Evolutionary conservation across 805 yeast genomes (phyloP), one percentile per base, ranked within the genome.

Genomic region (Hanseniaspora thailandica): DNA sequence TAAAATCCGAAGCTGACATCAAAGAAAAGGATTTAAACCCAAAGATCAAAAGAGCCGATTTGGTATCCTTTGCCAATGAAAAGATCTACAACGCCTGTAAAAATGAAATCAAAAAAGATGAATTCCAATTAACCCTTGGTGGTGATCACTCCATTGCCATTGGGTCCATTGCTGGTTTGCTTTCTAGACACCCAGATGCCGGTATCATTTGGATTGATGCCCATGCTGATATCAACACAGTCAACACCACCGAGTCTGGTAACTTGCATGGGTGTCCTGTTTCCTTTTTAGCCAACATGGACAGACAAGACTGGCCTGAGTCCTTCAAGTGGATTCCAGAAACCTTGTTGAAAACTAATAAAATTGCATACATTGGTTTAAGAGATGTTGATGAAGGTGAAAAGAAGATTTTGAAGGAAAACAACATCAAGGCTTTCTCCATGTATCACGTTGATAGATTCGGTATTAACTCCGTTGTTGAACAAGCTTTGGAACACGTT

Each of bases 111-210:
- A 71, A 69, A 20, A 69, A 73, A 15, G 52, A 28, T n/a, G 55
- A 53, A 20, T 73, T 93, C 55, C 93, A 96, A 7, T 69, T 90
- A 52, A 87, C 96, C 2, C 66, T 90, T 51, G 98, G 98, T 49
- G 98, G 98, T 52, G 98, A 90, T 69, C 98, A 90, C 67, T 87
- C 96, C 8, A 84, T 90, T 59, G 97, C 95, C 49, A 87, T 90
- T 62, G 95, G 95, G 47, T 88, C 97, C 9, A 83, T 90, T 34
- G 75, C 86, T 30, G 97, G 94, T 2, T 85, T 89, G 31, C 74
- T 87, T 57, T 78, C 77, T 17, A 76, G 78, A 58, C 73, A 83
- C 65, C 96, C 96, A 19, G 87, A 89, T 60, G 87, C 95, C 26
- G 88, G 95, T 62, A 73, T 90, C 38, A 66, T 90, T 57, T 90